phyloP scores from a whole-genome alignment of 306 rosid genomes.

The Corylus americana region DNA sequence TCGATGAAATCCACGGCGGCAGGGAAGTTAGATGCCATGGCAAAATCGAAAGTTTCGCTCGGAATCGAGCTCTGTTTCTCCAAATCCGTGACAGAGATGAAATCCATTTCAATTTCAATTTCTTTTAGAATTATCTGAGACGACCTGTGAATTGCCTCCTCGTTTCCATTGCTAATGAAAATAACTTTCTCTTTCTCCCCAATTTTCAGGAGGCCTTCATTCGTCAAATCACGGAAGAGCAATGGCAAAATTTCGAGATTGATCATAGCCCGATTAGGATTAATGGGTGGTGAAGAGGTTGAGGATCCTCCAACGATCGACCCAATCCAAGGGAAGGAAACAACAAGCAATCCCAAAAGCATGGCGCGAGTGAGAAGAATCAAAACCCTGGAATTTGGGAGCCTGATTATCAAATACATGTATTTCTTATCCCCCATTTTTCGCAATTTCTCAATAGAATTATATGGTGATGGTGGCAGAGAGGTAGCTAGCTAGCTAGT shows the following conservation, averaged over 20 bases:
- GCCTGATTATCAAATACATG: conserved; percentile 27
- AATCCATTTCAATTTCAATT: conserved; percentile 32
- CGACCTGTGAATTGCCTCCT: background rate
- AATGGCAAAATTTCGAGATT: conserved; percentile 20
- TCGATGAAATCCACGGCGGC: conserved; percentile 41
- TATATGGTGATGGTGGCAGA: background rate
- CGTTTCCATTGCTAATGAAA: conserved; percentile 13
- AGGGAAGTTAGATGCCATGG: conserved; percentile 34
- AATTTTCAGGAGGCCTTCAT: conserved; percentile 46
- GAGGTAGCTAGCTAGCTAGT: no score
- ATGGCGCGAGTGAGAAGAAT: conserved; percentile 26
- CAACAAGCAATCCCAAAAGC: conserved; percentile 32
- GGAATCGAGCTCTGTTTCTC: conserved; percentile 28
- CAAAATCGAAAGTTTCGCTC: conserved; percentile 38
- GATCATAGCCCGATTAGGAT: background rate
- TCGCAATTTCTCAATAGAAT: background rate
- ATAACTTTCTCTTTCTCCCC: conserved; percentile 19
- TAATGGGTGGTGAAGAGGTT: background rate
- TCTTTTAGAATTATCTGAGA: conserved; percentile 7
- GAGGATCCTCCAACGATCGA: conserved; percentile 15
- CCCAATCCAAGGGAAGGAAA: conserved; percentile 30
- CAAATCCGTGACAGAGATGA: conserved; percentile 24
- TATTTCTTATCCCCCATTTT: background rate
- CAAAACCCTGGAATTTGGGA: conserved; percentile 33
- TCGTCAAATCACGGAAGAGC: conserved; percentile 46